Base-by-base conservation (phyloP, 2,329 filamentous ascomycete species). In the Fusarium bulbicola region DNA sequence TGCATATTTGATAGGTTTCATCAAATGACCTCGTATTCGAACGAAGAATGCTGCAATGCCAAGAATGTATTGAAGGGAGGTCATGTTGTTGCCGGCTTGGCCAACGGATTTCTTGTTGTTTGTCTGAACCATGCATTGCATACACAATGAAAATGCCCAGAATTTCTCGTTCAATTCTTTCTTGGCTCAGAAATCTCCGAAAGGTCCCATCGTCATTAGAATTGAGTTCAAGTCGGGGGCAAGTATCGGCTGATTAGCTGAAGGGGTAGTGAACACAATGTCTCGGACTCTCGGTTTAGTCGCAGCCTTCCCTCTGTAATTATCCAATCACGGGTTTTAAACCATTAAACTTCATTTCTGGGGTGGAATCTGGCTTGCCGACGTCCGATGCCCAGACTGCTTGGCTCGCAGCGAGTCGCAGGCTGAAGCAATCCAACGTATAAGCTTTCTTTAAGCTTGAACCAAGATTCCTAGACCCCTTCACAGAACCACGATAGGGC, bases 271-370 rank as follows among this genome's bases (percentile, higher is more conserved):
- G 37, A 74, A 12, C 49, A 68, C 49, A 68, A 40, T 73, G 70
- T 73, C 70, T 73, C 70, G 70, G 70, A 14, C 42, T 56, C 32
- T 74, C 70, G 54, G 40, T 36, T 50, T 57, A 68, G 56, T 18
- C n/a, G 36, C 36, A 30, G 10, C 24, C 16, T 47, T 28, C 32
- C 40, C 46, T 64, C 40, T 5, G 2, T 1, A 21, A n/a, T 7
- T 14, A n/a, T 5, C 65, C 65, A 69, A 64, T 54, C 16, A 20
- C 4, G 26, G n/a, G 6, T 12, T 20, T 13, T 18, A 1, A 14
- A 13, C 21, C 18, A 7, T 3, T 3, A 46, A 46, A 20, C 7
- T 11, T 42, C 66, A 65, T 69, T 28, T 47, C 59, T 58, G 5
- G 20, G 15, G 16, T 26, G 9, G 32, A 65, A 40, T 32, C 10